phyloP scores from a whole-genome alignment of 2,329 filamentous ascomycete genomes.

The Scedosporium apiospermum region DNA sequence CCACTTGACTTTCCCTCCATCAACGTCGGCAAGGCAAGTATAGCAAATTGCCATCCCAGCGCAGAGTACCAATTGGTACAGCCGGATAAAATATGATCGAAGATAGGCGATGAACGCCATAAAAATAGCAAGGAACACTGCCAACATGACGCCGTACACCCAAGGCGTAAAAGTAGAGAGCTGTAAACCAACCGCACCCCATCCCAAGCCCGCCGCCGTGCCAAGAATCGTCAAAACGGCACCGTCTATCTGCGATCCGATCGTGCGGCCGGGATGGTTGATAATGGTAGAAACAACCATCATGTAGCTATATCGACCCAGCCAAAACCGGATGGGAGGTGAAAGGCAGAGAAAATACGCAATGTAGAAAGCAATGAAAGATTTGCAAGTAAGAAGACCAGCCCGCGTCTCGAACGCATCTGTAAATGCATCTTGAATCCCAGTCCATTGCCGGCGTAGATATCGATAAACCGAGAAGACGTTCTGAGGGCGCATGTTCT shows the following conservation, averaged over 20 bases:
- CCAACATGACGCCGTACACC: constrained; percentile 46
- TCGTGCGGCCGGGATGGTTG: constrained; percentile 45
- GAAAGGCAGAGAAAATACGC: constrained; percentile 47
- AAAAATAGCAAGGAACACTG: constrained; percentile 43
- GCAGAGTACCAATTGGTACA: constrained; percentile 45
- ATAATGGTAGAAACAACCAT: constrained; percentile 47
- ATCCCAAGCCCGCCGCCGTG: constrained; percentile 42
- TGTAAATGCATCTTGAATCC: constrained; percentile 24
- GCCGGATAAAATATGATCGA: constrained; percentile 44
- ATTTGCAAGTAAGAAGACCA: constrained; percentile 41
- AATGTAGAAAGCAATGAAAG: constrained; percentile 46
- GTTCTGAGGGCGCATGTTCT: constrained; percentile 33
- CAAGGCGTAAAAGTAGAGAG: constrained; percentile 39
- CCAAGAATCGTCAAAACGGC: constrained; percentile 42
- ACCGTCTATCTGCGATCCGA: constrained; percentile 50
- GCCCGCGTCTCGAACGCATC: constrained; percentile 31
- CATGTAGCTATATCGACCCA: constrained; percentile 46
- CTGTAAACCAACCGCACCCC: constrained; percentile 44
- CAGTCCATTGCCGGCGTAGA: constrained; percentile 36
- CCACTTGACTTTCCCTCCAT: constrained; percentile 33
- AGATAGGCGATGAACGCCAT: constrained; percentile 41
- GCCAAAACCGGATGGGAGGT: constrained; percentile 34
- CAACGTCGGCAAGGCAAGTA: constrained; percentile 41
- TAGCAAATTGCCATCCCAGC: constrained; percentile 47
- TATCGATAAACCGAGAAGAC: constrained; percentile 37